These are phyloP conservation scores for Cinnamomum micranthum DNA, from an alignment of 164 flowering plant species.

Conservation along the genomic window DNA sequence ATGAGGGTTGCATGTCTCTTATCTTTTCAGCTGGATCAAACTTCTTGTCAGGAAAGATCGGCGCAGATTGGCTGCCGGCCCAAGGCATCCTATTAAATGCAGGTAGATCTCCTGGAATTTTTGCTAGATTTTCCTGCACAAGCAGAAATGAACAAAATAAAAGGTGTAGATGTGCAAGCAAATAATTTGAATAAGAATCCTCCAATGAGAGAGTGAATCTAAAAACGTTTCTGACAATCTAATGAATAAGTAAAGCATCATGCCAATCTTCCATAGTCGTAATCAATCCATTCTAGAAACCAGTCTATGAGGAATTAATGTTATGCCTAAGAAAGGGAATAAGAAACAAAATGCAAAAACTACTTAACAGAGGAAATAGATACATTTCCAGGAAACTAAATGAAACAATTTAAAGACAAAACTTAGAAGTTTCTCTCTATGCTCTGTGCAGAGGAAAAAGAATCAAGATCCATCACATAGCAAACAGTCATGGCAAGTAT, in stretches of 20 bases:
- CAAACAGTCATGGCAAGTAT: background rate
- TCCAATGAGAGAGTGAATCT: background rate
- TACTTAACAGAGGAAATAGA: too few relatives aligned
- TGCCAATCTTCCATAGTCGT: background rate
- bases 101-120: conserved; percentile 29
- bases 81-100: conserved; percentile 26
- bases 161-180: background rate
- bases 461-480: background rate
- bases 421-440: too few relatives aligned
- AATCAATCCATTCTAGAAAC: too few relatives aligned
- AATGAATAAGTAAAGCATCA: background rate
- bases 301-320: too few relatives aligned
- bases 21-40: conserved; percentile 41
- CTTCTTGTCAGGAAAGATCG: conserved; percentile 58
- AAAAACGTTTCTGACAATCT: background rate
- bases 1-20: conserved; percentile 35
- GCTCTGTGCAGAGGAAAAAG: background rate
- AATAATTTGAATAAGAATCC: background rate
- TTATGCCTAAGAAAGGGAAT: too few relatives aligned
- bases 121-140: conserved; percentile 52
- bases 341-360: too few relatives aligned
- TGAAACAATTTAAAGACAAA: too few relatives aligned
- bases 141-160: background rate
- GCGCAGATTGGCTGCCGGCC: conserved; percentile 72
- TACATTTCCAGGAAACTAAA: too few relatives aligned